Conservation (phyloP, 768 basidiomycete genomes). For the Leccinum rimulosum region DNA sequence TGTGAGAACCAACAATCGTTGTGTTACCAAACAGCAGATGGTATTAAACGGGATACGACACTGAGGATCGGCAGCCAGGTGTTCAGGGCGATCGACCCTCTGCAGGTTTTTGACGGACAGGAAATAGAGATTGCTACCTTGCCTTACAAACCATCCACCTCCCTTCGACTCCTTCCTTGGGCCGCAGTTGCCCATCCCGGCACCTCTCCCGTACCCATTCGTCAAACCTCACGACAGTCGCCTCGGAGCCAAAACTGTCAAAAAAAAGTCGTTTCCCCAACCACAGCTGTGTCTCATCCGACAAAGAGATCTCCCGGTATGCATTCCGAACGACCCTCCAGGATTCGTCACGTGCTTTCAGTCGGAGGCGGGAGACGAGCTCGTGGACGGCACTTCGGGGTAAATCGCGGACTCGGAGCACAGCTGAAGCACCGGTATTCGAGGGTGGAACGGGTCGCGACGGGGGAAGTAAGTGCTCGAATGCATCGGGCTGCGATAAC, state of each 20-base stretch:
- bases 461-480: conserved; percentile 21
- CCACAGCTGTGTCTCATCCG: conserved; percentile 45
- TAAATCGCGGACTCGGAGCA: conserved; percentile 21
- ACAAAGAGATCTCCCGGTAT: conserved; percentile 56
- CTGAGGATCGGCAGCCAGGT: neutral
- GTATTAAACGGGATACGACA: neutral
- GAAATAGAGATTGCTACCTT: conserved; percentile 24
- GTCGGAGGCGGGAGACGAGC: conserved; percentile 47
- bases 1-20: neutral
- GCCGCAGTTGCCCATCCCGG: conserved; percentile 45
- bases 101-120: neutral
- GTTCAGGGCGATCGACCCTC: neutral
- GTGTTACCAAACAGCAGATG: no score
- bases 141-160: conserved; percentile 63
- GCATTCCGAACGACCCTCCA: conserved; percentile 61
- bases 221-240: conserved; percentile 35
- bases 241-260: conserved; percentile 32
- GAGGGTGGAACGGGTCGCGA: conserved; percentile 5
- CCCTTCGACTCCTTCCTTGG: conserved; percentile 55
- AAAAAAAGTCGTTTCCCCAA: conserved; percentile 48
- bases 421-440: neutral
- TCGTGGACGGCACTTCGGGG: conserved; percentile 41
- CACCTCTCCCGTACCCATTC: conserved; percentile 52
- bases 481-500: conserved; percentile 36
- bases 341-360: conserved; percentile 48